Base-by-base conservation (phyloP, 1,284 basidiomycete genomes). In the Naganishia albida region DNA sequence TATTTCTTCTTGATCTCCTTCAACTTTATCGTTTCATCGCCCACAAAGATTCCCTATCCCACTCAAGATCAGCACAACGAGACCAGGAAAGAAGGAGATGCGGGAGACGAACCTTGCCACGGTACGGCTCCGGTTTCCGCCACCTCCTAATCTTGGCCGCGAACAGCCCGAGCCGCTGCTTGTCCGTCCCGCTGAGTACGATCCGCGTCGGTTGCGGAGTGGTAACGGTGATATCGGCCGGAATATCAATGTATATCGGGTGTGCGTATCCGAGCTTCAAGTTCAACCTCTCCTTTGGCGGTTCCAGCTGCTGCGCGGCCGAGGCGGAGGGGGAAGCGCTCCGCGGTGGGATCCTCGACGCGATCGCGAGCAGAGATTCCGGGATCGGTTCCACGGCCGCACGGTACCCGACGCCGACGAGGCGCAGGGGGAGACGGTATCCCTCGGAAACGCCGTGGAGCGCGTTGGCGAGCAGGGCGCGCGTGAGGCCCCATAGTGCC, bases 1-100 rank as follows among this genome's bases (percentile, higher is more conserved):
- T 90, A 97, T 83, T 97, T 96, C 85, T 96, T 97, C 84, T 94
- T 95, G 67, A 93, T 87, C 68, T 87, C 87, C 82, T 91, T 95
- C 69, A 96, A 87, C 75, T 88, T 85, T 72, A 96, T 89, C 53
- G 87, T 89, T 80, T 98, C 93, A 71, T 86, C 85, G 34, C 89
- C 89, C 55, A 97, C 86, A 76, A 97, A 96, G 70, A 98, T 88
- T 67, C 94, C 94, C 88, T 93, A 70, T 23, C 68, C 25, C 10
- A 42, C 8, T 7, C 34, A 42, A 12, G 10, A 49, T 23, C 63
- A 25, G 50, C 39, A 65, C 44, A 62, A 64, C 43, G 16, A 26
- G 30, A 53, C 20, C 23, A 65, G 39, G 43, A 39, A 62, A 64
- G 50, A 3, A 20, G 34, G 6, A 63, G 18, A 15, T n/a, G 12